A percentile compares a stretch with the other conserved stretches of the same genome.
phyloP scores from a whole-genome alignment of 2,329 filamentous ascomycete species.

The Verticillium longisporum region DNA sequence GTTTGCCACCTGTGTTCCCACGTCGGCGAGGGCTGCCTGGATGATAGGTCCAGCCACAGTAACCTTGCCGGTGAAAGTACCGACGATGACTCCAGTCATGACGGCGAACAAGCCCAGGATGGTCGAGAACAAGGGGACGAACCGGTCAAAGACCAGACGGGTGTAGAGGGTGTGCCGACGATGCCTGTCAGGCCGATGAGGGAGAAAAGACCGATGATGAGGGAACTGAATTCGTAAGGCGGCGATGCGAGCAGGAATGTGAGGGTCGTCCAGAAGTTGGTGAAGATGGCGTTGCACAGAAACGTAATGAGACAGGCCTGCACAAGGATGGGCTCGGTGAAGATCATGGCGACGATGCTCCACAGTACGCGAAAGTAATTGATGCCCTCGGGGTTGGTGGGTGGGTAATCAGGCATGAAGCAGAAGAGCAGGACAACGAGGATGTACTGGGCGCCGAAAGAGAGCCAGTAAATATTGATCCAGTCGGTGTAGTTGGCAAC shows the following conservation, averaged over 20 bases:
- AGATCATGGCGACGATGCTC: conserved; percentile 57
- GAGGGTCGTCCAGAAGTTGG: conserved; percentile 56
- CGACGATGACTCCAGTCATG: conserved; percentile 56
- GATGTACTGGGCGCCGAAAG: conserved; percentile 62
- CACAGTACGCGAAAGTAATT: conserved; percentile 61
- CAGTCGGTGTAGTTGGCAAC: conserved; percentile 68
- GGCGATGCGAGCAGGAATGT: conserved; percentile 69
- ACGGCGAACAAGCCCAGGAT: conserved; percentile 53
- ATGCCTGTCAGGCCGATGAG: conserved; percentile 70
- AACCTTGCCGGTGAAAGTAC: conserved; percentile 60
- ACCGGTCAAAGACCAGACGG: conserved; percentile 61
- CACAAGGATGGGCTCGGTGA: conserved; percentile 60
- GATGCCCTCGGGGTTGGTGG: conserved; percentile 58
- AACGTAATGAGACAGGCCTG: conserved; percentile 65
- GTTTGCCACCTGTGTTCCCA: conserved; percentile 66
- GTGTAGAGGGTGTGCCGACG: conserved; percentile 63
- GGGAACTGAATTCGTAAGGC: conserved; percentile 61
- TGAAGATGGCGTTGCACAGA: conserved; percentile 45
- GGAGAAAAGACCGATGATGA: conserved; percentile 71
- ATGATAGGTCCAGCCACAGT: conserved; percentile 66
- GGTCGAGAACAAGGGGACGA: conserved; percentile 61
- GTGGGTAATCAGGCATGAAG: conserved; percentile 77
- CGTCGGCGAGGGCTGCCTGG: conserved; percentile 62
- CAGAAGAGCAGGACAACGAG: conserved; percentile 60
- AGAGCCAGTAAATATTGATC: conserved; percentile 74